phyloP scores from a whole-genome alignment of 225 moss, liverwort and hornwort genomes.

The Polytrichum formosum region DNA sequence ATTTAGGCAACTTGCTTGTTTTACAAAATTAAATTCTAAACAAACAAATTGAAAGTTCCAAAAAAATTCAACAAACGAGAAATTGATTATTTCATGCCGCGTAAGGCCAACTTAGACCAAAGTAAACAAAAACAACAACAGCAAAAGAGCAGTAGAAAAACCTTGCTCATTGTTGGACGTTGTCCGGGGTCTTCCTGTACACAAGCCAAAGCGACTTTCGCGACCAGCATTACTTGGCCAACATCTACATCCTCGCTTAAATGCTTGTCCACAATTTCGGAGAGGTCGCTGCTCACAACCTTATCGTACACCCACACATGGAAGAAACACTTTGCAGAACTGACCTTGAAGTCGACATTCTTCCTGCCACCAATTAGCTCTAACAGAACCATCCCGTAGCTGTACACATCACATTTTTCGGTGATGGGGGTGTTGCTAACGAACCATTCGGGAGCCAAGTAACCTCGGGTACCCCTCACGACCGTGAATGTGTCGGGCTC shows the following conservation, averaged over 20 bases:
- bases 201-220: constrained; percentile 38
- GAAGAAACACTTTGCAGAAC: constrained; percentile 28
- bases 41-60: too few species aligned
- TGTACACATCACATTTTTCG: constrained; percentile 66
- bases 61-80: too few species aligned
- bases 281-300: constrained; percentile 11
- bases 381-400: constrained; percentile 64
- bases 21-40: too few species aligned
- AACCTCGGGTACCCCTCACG: constrained; percentile 61
- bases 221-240: constrained; percentile 29
- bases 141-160: background rate
- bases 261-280: constrained; percentile 38
- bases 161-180: constrained; percentile 53
- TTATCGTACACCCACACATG: constrained; percentile 32
- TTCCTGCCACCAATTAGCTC: constrained; percentile 64
- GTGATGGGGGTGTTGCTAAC: constrained; percentile 52
- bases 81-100: too few species aligned
- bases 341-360: constrained; percentile 45
- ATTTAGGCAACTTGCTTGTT: too few species aligned
- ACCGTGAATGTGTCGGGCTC: constrained; percentile 32
- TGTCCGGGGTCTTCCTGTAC: constrained; percentile 39
- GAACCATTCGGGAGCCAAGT: constrained; percentile 72
- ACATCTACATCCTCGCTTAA: constrained; percentile 21
- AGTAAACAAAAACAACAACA: background rate
- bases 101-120: too few species aligned